Conservation (phyloP, 2,329 filamentous ascomycete genomes). For the Coniochaeta sp. region DNA sequence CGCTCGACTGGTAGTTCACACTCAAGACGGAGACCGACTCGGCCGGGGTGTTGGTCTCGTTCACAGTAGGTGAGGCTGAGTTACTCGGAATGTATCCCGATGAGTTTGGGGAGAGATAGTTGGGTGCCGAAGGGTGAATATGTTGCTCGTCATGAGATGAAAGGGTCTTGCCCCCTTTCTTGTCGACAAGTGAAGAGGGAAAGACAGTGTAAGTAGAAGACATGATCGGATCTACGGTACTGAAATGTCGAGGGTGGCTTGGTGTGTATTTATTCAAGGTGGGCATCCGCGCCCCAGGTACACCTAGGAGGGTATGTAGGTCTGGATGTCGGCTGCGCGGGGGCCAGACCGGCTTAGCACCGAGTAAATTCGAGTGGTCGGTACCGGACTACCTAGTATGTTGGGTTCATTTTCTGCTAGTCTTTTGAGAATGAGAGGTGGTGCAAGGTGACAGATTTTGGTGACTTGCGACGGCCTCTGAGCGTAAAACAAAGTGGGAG, state of each 20-base stretch:
- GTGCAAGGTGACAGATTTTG: not conserved
- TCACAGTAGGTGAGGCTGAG: conserved; percentile 29
- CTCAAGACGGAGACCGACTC: conserved; percentile 39
- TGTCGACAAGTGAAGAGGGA: conserved; percentile 15
- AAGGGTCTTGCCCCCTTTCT: conserved; percentile 10
- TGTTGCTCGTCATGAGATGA: conserved; percentile 9
- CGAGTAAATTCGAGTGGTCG: not conserved
- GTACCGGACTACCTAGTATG: not conserved
- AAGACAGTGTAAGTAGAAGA: conserved; percentile 20
- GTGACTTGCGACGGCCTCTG: not conserved
- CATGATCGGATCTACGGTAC: conserved; percentile 12
- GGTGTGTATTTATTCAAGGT: conserved; percentile 1
- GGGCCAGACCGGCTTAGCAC: not conserved
- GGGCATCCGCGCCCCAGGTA: not conserved
- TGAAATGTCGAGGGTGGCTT: not conserved
- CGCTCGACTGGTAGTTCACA: conserved; percentile 39
- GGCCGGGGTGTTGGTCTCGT: conserved; percentile 36
- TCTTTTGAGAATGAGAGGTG: not conserved
- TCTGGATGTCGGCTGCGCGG: not conserved
- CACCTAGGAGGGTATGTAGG: not conserved
- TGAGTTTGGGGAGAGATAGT: conserved; percentile 34
- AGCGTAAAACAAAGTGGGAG: not conserved
- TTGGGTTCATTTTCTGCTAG: not conserved
- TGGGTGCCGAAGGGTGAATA: conserved; percentile 16
- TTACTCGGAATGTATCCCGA: conserved; percentile 29